These are phyloP conservation scores for Blakeslea trispora DNA, from an alignment of 371 early-diverging fungal genomes.

Conservation along the genomic window DNA sequence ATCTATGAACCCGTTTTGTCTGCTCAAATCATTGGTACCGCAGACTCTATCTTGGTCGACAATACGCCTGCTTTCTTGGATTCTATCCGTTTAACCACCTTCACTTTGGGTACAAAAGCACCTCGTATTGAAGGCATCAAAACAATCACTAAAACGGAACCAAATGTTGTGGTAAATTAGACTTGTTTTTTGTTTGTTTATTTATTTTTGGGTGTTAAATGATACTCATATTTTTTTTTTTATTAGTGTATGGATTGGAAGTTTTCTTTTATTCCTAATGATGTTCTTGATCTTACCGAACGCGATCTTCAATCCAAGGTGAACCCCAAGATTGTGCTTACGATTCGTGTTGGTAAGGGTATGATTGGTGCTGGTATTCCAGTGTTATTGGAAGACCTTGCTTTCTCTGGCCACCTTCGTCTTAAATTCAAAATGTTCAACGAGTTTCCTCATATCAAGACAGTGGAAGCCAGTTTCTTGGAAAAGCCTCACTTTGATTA, in stretches of 20 bases:
- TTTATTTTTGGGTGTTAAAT: too few species aligned
- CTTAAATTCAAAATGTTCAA: slow-evolving; percentile 84
- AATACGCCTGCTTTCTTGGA: slow-evolving; percentile 92
- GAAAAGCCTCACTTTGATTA: slow-evolving; percentile 93
- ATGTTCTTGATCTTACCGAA: slow-evolving; percentile 69
- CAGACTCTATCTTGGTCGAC: slow-evolving; percentile 77
- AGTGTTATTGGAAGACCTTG: slow-evolving; percentile 89
- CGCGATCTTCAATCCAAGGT: slow-evolving; percentile 69
- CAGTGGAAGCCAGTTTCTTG: slow-evolving; percentile 87
- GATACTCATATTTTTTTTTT: too few species aligned
- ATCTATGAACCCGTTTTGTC: slow-evolving; percentile 94
- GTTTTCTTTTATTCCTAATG: slow-evolving; percentile 86
- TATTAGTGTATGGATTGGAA: slow-evolving; percentile 68
- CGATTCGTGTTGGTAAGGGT: slow-evolving; percentile 86
- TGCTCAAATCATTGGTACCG: slow-evolving; percentile 73
- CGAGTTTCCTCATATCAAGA: slow-evolving; percentile 90
- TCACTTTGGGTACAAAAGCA: slow-evolving; percentile 97
- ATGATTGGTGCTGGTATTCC: slow-evolving; percentile 89
- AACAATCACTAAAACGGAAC: slow-evolving; percentile 78
- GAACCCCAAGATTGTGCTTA: slow-evolving; percentile 93
- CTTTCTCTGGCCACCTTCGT: slow-evolving; percentile 82
- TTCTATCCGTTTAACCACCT: slow-evolving; percentile 86
- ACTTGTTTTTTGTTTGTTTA: background rate
- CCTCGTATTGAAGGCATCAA: slow-evolving; percentile 92
- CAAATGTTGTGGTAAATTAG: slow-evolving; percentile 76